A percentile compares a stretch with the other conserved stretches of the same genome.
Conservation (phyloP, 805 yeast genomes). For the Starmerella sp. region DNA sequence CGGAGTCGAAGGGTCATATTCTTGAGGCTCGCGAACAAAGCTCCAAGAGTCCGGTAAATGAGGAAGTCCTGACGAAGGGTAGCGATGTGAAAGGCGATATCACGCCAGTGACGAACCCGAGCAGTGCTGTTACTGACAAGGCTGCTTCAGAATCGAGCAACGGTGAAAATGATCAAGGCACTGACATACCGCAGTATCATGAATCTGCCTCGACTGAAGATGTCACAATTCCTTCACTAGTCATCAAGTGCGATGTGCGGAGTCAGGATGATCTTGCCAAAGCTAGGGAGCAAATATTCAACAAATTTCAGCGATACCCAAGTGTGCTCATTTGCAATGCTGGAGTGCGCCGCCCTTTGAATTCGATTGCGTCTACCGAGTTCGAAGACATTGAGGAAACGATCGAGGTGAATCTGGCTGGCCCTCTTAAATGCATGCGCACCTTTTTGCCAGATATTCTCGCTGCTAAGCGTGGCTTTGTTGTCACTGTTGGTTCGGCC, state of each 20-base stretch:
- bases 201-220: background rate
- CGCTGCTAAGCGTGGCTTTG: slow-evolving; percentile 49
- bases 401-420: slow-evolving; percentile 55
- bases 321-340: slow-evolving; percentile 78
- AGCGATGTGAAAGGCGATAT: no score
- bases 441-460: slow-evolving; percentile 67
- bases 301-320: slow-evolving; percentile 43
- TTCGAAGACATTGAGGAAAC: slow-evolving; percentile 51
- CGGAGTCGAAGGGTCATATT: no score
- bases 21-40: no score
- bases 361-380: slow-evolving; percentile 34
- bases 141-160: no score
- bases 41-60: no score
- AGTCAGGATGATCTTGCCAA: slow-evolving; percentile 36
- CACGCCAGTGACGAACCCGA: no score
- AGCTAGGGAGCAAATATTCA: slow-evolving; percentile 33
- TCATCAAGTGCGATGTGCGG: slow-evolving; percentile 57
- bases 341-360: slow-evolving; percentile 37
- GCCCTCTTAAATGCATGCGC: slow-evolving; percentile 60
- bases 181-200: background rate
- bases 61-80: no score
- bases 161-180: no score
- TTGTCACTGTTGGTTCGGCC: slow-evolving; percentile 74
- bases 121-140: no score
- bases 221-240: slow-evolving; percentile 6